phyloP scores from a whole-genome alignment of 225 moss, liverwort and hornwort genomes.

The Ulota crispa region DNA sequence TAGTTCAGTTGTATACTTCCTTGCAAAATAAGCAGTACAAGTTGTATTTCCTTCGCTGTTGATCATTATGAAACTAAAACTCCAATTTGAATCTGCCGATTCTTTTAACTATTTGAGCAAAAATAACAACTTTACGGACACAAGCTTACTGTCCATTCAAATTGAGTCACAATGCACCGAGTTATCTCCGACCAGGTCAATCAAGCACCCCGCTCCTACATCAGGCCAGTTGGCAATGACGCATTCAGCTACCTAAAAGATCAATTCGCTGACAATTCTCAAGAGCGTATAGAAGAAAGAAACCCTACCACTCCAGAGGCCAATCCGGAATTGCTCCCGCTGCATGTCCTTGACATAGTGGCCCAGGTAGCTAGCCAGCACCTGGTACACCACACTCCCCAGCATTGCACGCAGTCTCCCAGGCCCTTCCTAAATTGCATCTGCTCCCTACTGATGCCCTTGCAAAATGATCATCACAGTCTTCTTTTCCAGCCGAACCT shows the following conservation, averaged over 20 bases:
- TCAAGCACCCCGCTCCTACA: not conserved
- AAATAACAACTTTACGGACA: not conserved
- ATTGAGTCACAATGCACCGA: not conserved
- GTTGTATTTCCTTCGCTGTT: not conserved
- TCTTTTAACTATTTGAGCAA: not conserved
- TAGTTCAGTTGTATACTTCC: not conserved
- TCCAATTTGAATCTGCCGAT: not conserved
- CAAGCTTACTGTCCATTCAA: not conserved
- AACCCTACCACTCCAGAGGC: conserved; percentile 87
- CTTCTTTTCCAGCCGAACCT: not conserved
- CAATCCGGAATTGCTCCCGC: conserved; percentile 94
- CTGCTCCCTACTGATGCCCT: conserved; percentile 27
- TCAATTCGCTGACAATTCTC: not conserved
- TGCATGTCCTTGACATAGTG: conserved; percentile 97
- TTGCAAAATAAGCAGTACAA: not conserved
- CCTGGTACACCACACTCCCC: conserved; percentile 93
- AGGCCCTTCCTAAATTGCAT: conserved; percentile 28
- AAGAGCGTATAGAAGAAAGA: conserved; percentile 7
- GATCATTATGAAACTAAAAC: not conserved
- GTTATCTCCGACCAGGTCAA: not conserved
- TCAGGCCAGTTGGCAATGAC: not conserved
- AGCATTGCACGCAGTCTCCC: conserved; percentile 55
- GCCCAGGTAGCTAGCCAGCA: conserved; percentile 91
- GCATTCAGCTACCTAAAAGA: conserved; percentile 16
- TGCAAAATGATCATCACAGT: not conserved